phyloP scores from a whole-genome alignment of 148 eudicot genomes.

The Silene latifolia region DNA sequence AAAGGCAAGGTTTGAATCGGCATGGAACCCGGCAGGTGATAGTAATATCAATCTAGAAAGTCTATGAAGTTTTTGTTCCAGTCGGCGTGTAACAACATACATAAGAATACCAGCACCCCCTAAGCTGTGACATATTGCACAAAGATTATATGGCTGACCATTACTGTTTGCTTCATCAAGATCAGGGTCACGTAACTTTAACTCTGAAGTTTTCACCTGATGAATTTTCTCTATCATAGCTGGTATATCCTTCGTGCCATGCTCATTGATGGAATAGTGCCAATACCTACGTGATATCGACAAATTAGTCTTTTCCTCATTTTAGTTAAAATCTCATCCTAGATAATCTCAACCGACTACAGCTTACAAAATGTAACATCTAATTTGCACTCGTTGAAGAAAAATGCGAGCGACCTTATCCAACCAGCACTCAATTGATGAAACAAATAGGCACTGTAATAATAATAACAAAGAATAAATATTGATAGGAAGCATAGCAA shows the following conservation, averaged over 20 bases:
- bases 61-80: slow-evolving; percentile 70
- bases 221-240: slow-evolving; percentile 89
- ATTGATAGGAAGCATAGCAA: neutral
- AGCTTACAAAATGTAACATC: neutral
- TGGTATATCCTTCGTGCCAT: slow-evolving; percentile 87
- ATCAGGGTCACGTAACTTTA: slow-evolving; percentile 42
- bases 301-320: neutral
- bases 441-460: neutral
- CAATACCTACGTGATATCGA: slow-evolving; percentile 59
- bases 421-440: neutral
- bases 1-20: slow-evolving; percentile 62
- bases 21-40: slow-evolving; percentile 96
- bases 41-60: slow-evolving; percentile 74
- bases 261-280: slow-evolving; percentile 94
- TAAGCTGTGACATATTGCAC: slow-evolving; percentile 86
- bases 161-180: slow-evolving; percentile 33
- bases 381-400: neutral
- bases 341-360: neutral
- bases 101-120: slow-evolving; percentile 93
- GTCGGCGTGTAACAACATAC: slow-evolving; percentile 62
- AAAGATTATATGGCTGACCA: slow-evolving; percentile 73
- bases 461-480: neutral
- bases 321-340: neutral
- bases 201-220: slow-evolving; percentile 67
- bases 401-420: neutral